Evolutionary conservation across 1,139 yeast species (phyloP).

Genomic region (Waltiozyma sp.): DNA sequence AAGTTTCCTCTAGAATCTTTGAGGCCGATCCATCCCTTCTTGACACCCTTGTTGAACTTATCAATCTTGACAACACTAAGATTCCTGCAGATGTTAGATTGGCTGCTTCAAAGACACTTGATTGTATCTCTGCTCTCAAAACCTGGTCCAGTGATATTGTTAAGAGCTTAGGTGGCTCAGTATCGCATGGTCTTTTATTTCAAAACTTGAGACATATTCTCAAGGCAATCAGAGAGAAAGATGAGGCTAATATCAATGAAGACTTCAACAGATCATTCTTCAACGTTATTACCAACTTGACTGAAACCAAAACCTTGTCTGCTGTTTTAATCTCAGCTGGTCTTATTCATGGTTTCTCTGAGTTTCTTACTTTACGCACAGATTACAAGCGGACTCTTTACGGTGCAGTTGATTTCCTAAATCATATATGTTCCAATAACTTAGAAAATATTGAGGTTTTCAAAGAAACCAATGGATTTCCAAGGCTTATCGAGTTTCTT

Average conservation of each 20-base stretch:
- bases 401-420: conserved; percentile 55
- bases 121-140: conserved; percentile 58
- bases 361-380: conserved; percentile 41
- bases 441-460: conserved; percentile 43
- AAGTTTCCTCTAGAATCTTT: conserved; percentile 52
- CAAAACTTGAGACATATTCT: conserved; percentile 57
- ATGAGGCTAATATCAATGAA: conserved; percentile 27
- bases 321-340: conserved; percentile 56
- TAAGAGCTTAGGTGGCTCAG: conserved; percentile 81
- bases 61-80: conserved; percentile 40
- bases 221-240: conserved; percentile 28
- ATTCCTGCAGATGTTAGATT: conserved; percentile 42
- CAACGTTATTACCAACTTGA: conserved; percentile 45
- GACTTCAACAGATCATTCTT: conserved; percentile 44
- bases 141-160: conserved; percentile 71
- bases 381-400: conserved; percentile 48
- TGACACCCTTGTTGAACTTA: conserved; percentile 57
- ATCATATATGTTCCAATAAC: conserved; percentile 32
- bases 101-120: conserved; percentile 58
- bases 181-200: conserved; percentile 73
- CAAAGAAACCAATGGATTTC: conserved; percentile 57
- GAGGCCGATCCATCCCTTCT: conserved; percentile 70
- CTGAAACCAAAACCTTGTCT: conserved; percentile 42
- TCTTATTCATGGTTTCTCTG: conserved; percentile 51
- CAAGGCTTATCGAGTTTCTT: conserved; percentile 46